Base-by-base conservation (phyloP, 805 yeast genomes). In the Danielia oregonensis region DNA sequence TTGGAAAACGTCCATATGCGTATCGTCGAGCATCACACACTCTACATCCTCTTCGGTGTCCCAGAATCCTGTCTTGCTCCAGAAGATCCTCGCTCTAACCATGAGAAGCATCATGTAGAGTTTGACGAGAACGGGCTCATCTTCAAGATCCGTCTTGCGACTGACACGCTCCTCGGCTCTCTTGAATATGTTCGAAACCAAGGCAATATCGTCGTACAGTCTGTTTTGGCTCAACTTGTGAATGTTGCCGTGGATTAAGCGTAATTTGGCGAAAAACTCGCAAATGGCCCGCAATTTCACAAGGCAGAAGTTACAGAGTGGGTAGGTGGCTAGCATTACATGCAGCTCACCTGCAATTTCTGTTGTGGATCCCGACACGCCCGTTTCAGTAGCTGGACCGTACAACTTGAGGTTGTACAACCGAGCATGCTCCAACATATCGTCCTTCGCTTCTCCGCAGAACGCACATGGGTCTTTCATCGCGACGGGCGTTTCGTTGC, bases 61-160 rank as follows among this genome's bases (percentile, higher is more conserved):
- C 89, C 91, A 84, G 19, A 79, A 70, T 5, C 97, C 97, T 15
- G 82, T 57, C 43, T 86, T 78, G 6, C 94, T 70, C 91, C 95
- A 91, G 60, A 82, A 86, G 44, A 89, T 67, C 52, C 82, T 81
- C 26, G 76, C 74, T 35, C 95, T 74, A 14, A 86, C 66, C 48
- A 79, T 72, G 7, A 55, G 46, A 24, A 68, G 44, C 45, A 63
- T 55, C 28, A 61, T 35, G 84, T 95, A 89, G n/a, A 66, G 48
- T 42, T 67, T 67, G 37, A 65, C 53, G 33, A 64, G 36, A 31
- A 62, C 57, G 11, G 57, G 49, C 43, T 67, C 72, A 28, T 62
- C 65, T 4, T 31, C 46, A 30, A 29, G 33, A 17, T 19, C 24
- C 1, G 46, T 43, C 12, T 14, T 15, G 8, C 26, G 30, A n/a